These are phyloP conservation scores for Ephemerocybe angulata DNA, from an alignment of 768 basidiomycete species.

Conservation along the genomic window DNA sequence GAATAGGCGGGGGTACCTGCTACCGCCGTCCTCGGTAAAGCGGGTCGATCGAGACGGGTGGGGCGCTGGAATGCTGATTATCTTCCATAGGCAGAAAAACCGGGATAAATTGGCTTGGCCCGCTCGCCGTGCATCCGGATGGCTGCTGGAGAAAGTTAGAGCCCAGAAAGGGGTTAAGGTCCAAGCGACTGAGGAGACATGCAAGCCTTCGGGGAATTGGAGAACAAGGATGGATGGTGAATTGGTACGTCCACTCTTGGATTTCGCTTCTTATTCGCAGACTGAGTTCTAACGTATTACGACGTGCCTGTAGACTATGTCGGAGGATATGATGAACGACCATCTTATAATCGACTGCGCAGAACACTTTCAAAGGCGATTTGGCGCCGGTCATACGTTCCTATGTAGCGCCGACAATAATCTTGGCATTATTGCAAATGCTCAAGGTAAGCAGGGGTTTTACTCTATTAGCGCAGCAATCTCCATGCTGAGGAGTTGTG, in stretches of 20 bases:
- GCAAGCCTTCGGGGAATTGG: slow-evolving; percentile 59
- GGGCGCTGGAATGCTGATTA: neutral
- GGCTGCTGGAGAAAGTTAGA: slow-evolving; percentile 61
- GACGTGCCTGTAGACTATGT: slow-evolving; percentile 13
- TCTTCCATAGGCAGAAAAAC: slow-evolving; percentile 42
- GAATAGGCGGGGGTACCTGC: neutral
- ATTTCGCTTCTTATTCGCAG: neutral
- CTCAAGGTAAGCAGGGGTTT: slow-evolving; percentile 24
- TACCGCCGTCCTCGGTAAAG: no score
- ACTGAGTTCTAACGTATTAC: neutral
- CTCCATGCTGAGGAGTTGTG: neutral
- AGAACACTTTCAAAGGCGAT: slow-evolving; percentile 51
- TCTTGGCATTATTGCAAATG: slow-evolving; percentile 44
- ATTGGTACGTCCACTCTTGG: slow-evolving; percentile 29
- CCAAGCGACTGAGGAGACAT: slow-evolving; percentile 62
- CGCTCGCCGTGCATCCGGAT: slow-evolving; percentile 65
- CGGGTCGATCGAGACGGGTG: no score
- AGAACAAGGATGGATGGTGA: slow-evolving; percentile 44
- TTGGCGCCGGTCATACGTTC: slow-evolving; percentile 43
- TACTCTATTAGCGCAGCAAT: slow-evolving; percentile 13
- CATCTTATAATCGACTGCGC: slow-evolving; percentile 74
- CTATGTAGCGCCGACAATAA: slow-evolving; percentile 71
- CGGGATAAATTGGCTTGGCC: slow-evolving; percentile 51
- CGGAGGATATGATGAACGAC: slow-evolving; percentile 53
- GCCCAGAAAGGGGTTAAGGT: slow-evolving; percentile 54